Conservation (phyloP, 257 asterid genomes). For the Primulina huaijiensis region DNA sequence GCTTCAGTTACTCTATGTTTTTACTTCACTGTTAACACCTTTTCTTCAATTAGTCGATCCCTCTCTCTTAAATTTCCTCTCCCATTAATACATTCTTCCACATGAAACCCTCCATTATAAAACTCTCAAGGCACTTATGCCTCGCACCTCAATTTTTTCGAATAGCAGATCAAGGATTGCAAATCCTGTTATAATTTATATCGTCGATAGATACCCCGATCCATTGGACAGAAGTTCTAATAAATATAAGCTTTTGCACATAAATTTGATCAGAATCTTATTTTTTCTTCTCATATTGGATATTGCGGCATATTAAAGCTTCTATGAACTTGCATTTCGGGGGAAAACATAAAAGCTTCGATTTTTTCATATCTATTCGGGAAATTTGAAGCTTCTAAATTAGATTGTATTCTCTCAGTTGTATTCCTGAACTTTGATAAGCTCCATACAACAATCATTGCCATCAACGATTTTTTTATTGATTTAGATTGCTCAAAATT, state of each 20-base stretch:
- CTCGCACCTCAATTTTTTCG: background rate
- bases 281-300: background rate
- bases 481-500: background rate
- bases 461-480: background rate
- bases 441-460: background rate
- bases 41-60: background rate
- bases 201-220: background rate
- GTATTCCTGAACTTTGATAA: background rate
- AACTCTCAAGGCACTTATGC: background rate
- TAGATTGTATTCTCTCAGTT: background rate
- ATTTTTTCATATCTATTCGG: background rate
- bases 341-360: background rate
- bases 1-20: background rate
- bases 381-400: background rate
- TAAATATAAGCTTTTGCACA: background rate
- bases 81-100: constrained; percentile 1
- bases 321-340: background rate
- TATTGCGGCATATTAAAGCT: background rate
- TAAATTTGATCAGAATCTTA: background rate
- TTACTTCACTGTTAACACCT: background rate
- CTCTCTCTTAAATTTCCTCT: background rate
- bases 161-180: background rate
- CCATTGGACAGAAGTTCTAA: background rate
- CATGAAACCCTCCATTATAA: background rate
- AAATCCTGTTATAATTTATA: constrained; percentile 5